Evolutionary conservation across 495 filamentous ascomycete species (phyloP), one percentile per base, ranked within the genome.

Genomic region (Echria macrotheca): DNA sequence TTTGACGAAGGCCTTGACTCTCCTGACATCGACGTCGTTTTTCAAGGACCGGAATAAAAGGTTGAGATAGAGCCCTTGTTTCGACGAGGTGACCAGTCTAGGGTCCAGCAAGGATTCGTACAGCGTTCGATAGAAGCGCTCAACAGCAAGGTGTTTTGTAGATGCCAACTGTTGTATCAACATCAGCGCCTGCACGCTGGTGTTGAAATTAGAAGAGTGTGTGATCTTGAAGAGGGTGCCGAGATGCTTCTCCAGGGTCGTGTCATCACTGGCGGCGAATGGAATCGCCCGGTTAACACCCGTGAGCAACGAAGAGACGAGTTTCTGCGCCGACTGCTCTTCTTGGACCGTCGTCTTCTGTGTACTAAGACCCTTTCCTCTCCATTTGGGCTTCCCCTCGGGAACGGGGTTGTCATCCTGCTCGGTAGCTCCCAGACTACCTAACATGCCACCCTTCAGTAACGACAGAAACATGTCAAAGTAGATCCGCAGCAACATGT

Each of bases 191-290:
- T 97, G 93, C 23, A 98, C 87, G 60, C 89, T 91, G 6, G 94
- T 98, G 70, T 96, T 97, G 74, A 98, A 97, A 63, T 97, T 98
- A 10, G 93, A 89, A 0, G 93, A 96, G 65, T 98, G 91, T 0
- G 93, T 94, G 53, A 98, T 91, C 55, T 80, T 79, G 75, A 96
- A 98, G 24, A 98, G 72, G 3, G 90, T 95, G 61, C 96, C 87
- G 49, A 97, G 78, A 53, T 97, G 91, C 49, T 84, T 84, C 53
- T 91, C 86, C 47, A 96, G 77, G 73, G 78, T 80, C 29, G 78
- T 77, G 51, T 87, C 80, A 53, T 94, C 87, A 2, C 85, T 79
- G 54, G 84, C 83, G 3, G 90, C 84, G 67, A 94, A 98, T 2
- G 93, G 93, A 58, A 95, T 89, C 12, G 94, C 91, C 49, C 93